phyloP scores from a whole-genome alignment of 495 filamentous ascomycete genomes.

The Lophiotrema nucula region DNA sequence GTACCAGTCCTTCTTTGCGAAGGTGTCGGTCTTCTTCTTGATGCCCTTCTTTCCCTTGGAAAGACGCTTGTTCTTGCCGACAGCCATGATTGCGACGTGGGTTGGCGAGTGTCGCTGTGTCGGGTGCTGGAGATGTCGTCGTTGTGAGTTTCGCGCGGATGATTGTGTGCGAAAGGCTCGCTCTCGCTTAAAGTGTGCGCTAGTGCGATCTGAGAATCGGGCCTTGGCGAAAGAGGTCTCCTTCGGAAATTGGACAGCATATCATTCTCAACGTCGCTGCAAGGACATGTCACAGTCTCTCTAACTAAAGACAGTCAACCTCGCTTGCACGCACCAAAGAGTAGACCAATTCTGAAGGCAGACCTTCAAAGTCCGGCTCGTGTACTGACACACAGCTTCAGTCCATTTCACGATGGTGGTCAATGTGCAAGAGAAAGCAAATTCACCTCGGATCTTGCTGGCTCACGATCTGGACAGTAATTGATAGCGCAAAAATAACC shows the following conservation, averaged over 20 bases:
- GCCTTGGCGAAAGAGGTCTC: background rate
- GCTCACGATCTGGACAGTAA: no score
- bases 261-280: background rate
- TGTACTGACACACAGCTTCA: no score
- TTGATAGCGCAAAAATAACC: no score
- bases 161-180: background rate
- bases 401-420: no score
- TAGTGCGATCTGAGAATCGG: constrained; percentile 6
- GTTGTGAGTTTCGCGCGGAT: no score
- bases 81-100: constrained; percentile 51
- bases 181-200: constrained; percentile 16
- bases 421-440: no score
- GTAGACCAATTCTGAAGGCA: background rate
- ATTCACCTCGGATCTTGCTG: no score
- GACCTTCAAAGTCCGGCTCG: no score
- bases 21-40: constrained; percentile 99
- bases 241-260: background rate
- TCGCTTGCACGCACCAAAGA: background rate
- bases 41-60: constrained; percentile 99
- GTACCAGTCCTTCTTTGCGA: constrained; percentile 93
- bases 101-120: constrained; percentile 15
- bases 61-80: constrained; percentile 96
- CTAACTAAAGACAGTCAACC: no score
- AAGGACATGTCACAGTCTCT: background rate
- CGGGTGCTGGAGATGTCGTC: constrained; percentile 32